Percentiles rank a stretch among this genome's conserved stretches.
Evolutionary conservation across 2,329 filamentous ascomycete species (phyloP).

Genomic region (Fusarium nygamai): DNA sequence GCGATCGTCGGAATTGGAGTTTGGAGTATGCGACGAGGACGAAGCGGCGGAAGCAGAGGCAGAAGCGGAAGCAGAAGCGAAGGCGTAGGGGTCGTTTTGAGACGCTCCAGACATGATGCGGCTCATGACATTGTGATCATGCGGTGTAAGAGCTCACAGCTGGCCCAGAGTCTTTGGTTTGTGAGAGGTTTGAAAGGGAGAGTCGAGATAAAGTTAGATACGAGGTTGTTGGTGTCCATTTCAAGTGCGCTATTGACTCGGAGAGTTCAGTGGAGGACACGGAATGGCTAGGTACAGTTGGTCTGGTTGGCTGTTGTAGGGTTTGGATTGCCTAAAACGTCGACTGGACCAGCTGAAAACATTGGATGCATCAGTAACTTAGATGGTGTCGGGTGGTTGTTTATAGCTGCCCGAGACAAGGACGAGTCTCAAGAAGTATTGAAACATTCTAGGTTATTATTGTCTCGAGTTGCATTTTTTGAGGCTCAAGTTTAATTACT

Average conservation of each 20-base stretch:
- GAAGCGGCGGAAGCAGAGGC: slow-evolving; percentile 36
- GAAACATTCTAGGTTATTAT: not conserved
- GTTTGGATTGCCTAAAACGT: slow-evolving; percentile 25
- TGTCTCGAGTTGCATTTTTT: not conserved
- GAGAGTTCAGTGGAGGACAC: slow-evolving; percentile 13
- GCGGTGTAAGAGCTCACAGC: slow-evolving; percentile 31
- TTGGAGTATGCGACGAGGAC: slow-evolving; percentile 44
- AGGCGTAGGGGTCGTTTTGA: slow-evolving; percentile 48
- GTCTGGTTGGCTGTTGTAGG: slow-evolving; percentile 7
- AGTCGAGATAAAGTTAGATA: not conserved
- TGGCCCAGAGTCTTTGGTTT: slow-evolving; percentile 16
- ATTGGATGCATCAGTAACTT: not conserved
- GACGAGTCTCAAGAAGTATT: not conserved
- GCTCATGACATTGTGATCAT: slow-evolving; percentile 53
- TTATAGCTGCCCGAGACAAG: slow-evolving; percentile 16
- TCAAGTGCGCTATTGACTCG: not conserved
- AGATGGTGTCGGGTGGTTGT: not conserved
- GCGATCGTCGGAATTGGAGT: slow-evolving; percentile 50
- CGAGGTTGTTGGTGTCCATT: not conserved
- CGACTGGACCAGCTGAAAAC: slow-evolving; percentile 7
- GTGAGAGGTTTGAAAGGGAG: not conserved
- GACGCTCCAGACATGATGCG: slow-evolving; percentile 55
- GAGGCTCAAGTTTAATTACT: not conserved
- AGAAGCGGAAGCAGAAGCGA: slow-evolving; percentile 50
- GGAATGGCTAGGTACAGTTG: not conserved